Evolutionary conservation across 768 basidiomycete species (phyloP).

Genomic region (Podaxis mareebaensis): DNA sequence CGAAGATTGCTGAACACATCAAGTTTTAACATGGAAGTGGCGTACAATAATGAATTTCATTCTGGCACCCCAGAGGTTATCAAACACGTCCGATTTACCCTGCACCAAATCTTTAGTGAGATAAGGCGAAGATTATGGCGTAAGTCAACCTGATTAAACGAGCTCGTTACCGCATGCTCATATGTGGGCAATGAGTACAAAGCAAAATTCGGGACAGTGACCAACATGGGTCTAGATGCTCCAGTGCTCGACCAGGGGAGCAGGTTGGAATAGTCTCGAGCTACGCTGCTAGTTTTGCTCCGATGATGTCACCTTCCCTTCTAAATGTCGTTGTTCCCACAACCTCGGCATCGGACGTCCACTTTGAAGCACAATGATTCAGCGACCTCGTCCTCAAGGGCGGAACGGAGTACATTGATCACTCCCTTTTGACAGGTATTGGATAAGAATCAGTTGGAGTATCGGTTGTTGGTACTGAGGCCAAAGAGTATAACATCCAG

Average conservation of each 20-base stretch:
- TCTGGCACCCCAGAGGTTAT: conserved; percentile 9
- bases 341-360: neutral
- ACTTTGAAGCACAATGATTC: too few relatives aligned
- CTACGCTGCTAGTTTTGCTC: neutral
- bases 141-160: conserved; percentile 1
- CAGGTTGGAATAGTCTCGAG: neutral
- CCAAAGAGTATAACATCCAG: neutral
- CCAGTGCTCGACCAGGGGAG: neutral
- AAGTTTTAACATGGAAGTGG: conserved; percentile 8
- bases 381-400: too few relatives aligned
- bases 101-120: conserved; percentile 7
- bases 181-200: too few relatives aligned
- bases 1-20: conserved; percentile 10
- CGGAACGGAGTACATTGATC: neutral
- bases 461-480: conserved; percentile 5
- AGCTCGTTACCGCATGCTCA: neutral
- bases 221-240: conserved; percentile 2
- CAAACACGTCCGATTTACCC: conserved; percentile 10
- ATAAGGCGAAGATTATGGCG: conserved; percentile 12
- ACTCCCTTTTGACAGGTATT: neutral
- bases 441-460: neutral
- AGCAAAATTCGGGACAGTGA: neutral
- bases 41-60: conserved; percentile 10
- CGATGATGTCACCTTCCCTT: conserved; percentile 1
- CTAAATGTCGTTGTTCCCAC: neutral